A percentile compares a stretch with the other conserved stretches of the same genome.
These are phyloP conservation scores for Colletotrichum scovillei DNA, from an alignment of 2,329 filamentous ascomycete species.

Conservation along the genomic window DNA sequence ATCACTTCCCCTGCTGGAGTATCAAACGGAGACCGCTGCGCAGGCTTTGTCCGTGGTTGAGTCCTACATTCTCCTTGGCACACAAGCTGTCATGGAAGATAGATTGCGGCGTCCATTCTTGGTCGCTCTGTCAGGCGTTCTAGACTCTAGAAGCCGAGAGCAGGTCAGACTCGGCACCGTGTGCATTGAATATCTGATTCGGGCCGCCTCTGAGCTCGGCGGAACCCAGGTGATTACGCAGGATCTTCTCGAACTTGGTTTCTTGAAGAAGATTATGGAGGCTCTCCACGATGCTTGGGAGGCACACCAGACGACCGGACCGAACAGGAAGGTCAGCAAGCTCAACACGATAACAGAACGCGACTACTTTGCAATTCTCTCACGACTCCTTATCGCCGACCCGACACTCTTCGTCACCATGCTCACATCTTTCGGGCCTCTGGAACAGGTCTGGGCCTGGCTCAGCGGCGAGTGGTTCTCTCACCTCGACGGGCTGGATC, in stretches of 20 bases:
- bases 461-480: slow-evolving; percentile 74
- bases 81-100: slow-evolving; percentile 73
- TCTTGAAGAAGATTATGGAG: slow-evolving; percentile 72
- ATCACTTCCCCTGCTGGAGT: slow-evolving; percentile 74
- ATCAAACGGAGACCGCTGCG: slow-evolving; percentile 72
- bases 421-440: slow-evolving; percentile 57
- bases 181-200: slow-evolving; percentile 74
- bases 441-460: slow-evolving; percentile 69
- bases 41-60: slow-evolving; percentile 74
- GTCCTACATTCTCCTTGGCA: slow-evolving; percentile 77
- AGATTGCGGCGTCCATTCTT: slow-evolving; percentile 62
- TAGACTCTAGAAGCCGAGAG: slow-evolving; percentile 67
- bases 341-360: slow-evolving; percentile 82
- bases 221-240: slow-evolving; percentile 72
- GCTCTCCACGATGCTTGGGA: slow-evolving; percentile 76
- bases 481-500: slow-evolving; percentile 75
- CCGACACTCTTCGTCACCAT: slow-evolving; percentile 75
- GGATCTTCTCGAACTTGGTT: slow-evolving; percentile 72
- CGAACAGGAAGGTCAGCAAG: slow-evolving; percentile 75
- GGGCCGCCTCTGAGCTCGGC: slow-evolving; percentile 70
- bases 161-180: slow-evolving; percentile 67
- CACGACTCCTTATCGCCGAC: slow-evolving; percentile 80
- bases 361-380: slow-evolving; percentile 86
- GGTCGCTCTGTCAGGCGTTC: slow-evolving; percentile 60
- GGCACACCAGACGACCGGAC: slow-evolving; percentile 84